Evolutionary conservation across 306 rosid species (phyloP).

Genomic region (Vicia villosa): DNA sequence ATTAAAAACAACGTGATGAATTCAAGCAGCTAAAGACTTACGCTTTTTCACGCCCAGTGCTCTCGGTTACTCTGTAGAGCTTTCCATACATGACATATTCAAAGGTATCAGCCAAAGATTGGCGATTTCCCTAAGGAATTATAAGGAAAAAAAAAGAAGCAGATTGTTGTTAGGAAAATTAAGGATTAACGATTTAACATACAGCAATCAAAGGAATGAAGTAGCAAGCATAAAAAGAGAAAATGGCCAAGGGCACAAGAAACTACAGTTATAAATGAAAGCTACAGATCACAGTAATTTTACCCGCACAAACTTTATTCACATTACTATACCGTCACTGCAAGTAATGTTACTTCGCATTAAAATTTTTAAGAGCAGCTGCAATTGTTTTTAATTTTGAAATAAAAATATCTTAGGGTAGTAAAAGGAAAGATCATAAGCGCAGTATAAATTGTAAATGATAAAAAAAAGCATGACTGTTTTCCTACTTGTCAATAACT

Average conservation of each 20-base stretch:
- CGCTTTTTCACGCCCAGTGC: slow-evolving; percentile 79
- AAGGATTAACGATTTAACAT: slow-evolving; percentile 13
- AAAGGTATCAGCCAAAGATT: slow-evolving; percentile 80
- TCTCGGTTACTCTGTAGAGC: slow-evolving; percentile 77
- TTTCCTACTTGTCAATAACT: neutral
- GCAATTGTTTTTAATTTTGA: neutral
- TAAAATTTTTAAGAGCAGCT: neutral
- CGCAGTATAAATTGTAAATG: no score
- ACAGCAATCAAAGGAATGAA: neutral
- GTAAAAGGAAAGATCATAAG: neutral
- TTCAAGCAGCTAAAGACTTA: slow-evolving; percentile 46
- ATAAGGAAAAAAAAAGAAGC: neutral
- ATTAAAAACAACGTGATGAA: neutral
- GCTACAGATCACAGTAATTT: neutral
- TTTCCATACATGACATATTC: slow-evolving; percentile 95
- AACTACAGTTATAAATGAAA: no score
- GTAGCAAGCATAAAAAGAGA: slow-evolving; percentile 9
- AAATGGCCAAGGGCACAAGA: neutral
- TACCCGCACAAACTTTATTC: neutral
- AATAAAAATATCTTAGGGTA: neutral
- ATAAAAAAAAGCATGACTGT: neutral
- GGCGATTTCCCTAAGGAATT: slow-evolving; percentile 55
- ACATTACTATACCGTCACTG: no score
- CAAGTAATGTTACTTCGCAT: no score
- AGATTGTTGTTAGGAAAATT: slow-evolving; percentile 27